Percentiles rank a stretch among this genome's conserved stretches.
Conservation (phyloP, 495 filamentous ascomycete species). For the Geoglossum glabrum region DNA sequence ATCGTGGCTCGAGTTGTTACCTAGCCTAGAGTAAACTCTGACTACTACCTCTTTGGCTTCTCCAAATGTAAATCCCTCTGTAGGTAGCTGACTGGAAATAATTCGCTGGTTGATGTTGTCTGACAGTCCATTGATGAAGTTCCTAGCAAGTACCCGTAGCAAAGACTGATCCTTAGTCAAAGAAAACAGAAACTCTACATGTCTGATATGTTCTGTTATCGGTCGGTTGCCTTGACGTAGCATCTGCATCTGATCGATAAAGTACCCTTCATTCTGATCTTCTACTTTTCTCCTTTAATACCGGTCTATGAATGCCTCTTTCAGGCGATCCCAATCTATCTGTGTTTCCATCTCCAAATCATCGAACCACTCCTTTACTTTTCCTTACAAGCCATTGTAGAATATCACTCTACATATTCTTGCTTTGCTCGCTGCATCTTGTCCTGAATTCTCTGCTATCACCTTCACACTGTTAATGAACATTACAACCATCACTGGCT, state of each 20-base stretch:
- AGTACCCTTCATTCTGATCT: background rate
- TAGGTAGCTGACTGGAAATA: background rate
- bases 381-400: background rate
- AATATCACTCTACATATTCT: background rate
- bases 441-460: background rate
- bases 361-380: background rate
- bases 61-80: background rate
- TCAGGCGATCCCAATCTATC: background rate
- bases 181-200: background rate
- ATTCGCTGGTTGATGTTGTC: background rate
- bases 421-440: background rate
- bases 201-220: background rate
- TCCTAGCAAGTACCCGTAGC: background rate
- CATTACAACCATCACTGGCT: too few species aligned
- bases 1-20: too few species aligned
- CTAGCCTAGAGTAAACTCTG: background rate
- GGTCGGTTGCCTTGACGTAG: background rate
- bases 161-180: background rate
- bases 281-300: background rate
- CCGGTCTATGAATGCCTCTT: background rate
- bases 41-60: background rate
- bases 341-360: background rate
- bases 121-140: background rate
- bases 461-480: background rate
- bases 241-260: background rate